Evolutionary conservation across 306 rosid genomes (phyloP).

Genomic region (Gastrolobium villosum): DNA sequence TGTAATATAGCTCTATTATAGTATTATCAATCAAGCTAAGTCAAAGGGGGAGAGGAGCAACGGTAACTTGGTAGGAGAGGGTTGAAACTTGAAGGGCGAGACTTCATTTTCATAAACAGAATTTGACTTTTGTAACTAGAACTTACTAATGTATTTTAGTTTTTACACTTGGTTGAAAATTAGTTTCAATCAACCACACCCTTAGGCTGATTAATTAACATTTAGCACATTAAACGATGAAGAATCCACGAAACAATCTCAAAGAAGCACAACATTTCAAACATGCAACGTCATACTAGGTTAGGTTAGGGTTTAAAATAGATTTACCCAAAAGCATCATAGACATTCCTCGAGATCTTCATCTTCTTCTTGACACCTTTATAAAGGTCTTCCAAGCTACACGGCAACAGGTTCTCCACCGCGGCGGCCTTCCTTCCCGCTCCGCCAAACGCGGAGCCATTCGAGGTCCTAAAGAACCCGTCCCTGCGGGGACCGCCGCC

Average conservation of each 20-base stretch:
- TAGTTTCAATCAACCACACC: neutral
- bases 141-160: neutral
- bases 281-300: neutral
- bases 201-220: neutral
- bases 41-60: neutral
- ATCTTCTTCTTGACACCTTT: constrained; percentile 85
- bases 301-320: constrained; percentile 43
- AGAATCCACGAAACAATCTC: neutral
- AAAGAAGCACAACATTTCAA: constrained; percentile 3
- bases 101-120: neutral
- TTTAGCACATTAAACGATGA: neutral
- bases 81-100: neutral
- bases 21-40: constrained; percentile 4
- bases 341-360: constrained; percentile 83
- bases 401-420: constrained; percentile 70
- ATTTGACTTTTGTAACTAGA: neutral
- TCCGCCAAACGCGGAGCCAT: constrained; percentile 51
- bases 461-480: constrained; percentile 62
- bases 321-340: constrained; percentile 73
- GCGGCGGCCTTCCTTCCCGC: constrained; percentile 67
- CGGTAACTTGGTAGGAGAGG: neutral
- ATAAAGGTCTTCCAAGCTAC: constrained; percentile 90
- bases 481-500: constrained; percentile 56
- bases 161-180: constrained; percentile 8
- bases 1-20: neutral